Evolutionary conservation across 1,139 yeast genomes (phyloP).

Genomic region (Geotrichum cucujoidarum): DNA sequence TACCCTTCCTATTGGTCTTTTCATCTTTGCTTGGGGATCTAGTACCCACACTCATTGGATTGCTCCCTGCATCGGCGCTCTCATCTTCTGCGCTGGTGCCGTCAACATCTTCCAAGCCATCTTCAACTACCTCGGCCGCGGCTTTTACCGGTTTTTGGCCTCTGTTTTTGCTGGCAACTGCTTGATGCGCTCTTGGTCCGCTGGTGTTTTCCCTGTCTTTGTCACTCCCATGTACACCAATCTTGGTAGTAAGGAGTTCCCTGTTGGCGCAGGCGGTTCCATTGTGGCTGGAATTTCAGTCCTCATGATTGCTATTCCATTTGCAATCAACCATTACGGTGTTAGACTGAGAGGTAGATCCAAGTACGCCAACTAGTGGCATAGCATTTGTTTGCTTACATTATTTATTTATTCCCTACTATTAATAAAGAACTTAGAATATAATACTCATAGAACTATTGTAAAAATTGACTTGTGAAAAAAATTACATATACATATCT

Average conservation of each 20-base stretch:
- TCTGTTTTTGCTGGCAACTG: slow-evolving; percentile 55
- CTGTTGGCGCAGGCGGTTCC: slow-evolving; percentile 55
- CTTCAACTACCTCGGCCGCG: slow-evolving; percentile 62
- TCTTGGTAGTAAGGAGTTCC: slow-evolving; percentile 33
- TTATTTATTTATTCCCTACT: too few relatives aligned
- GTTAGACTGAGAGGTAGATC: slow-evolving; percentile 42
- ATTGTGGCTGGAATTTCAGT: slow-evolving; percentile 44
- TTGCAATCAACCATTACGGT: slow-evolving; percentile 55
- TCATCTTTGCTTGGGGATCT: slow-evolving; percentile 81
- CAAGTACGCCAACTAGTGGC: slow-evolving; percentile 28
- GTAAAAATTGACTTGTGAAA: too few relatives aligned
- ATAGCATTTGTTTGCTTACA: too few relatives aligned
- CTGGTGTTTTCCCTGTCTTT: slow-evolving; percentile 54
- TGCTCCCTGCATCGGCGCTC: slow-evolving; percentile 35
- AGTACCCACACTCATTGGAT: slow-evolving; percentile 65
- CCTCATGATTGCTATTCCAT: slow-evolving; percentile 46
- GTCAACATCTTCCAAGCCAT: slow-evolving; percentile 68
- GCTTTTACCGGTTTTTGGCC: slow-evolving; percentile 67
- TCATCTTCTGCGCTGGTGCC: slow-evolving; percentile 78
- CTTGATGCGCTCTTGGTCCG: slow-evolving; percentile 47
- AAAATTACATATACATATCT: too few relatives aligned
- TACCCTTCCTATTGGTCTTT: slow-evolving; percentile 61
- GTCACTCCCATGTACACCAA: slow-evolving; percentile 46
- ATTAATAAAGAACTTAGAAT: too few relatives aligned
- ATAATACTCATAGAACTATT: too few relatives aligned